phyloP scores from a whole-genome alignment of 2,329 filamentous ascomycete species.

The Xylariales sp. region DNA sequence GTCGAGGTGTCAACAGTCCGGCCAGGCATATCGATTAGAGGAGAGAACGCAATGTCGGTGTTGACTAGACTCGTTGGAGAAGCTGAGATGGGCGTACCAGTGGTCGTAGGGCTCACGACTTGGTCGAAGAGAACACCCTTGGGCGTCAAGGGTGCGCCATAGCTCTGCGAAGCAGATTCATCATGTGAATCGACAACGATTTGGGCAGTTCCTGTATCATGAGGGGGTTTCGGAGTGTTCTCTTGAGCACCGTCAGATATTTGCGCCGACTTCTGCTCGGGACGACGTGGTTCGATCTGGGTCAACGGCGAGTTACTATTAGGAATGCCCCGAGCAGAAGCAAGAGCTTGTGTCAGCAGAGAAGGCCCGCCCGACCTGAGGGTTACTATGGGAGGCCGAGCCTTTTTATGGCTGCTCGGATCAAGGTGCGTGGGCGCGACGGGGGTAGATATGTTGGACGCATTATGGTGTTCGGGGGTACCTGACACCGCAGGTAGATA shows the following conservation, averaged over 20 bases:
- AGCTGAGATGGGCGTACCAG: slow-evolving; percentile 12
- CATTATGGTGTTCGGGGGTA: slow-evolving; percentile 9
- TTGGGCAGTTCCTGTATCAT: slow-evolving; percentile 14
- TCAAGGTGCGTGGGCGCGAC: slow-evolving; percentile 25
- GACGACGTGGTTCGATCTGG: slow-evolving; percentile 21
- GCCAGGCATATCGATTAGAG: slow-evolving; percentile 24
- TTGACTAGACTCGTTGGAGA: slow-evolving; percentile 14
- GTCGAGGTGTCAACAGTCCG: slow-evolving; percentile 29
- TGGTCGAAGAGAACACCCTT: slow-evolving; percentile 23
- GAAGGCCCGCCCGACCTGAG: slow-evolving; percentile 47
- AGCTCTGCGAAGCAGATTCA: slow-evolving; percentile 30
- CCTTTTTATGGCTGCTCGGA: slow-evolving; percentile 40
- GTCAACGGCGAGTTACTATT: slow-evolving; percentile 20
- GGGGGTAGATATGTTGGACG: slow-evolving; percentile 10
- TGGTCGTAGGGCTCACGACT: slow-evolving; percentile 15
- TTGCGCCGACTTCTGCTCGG: slow-evolving; percentile 18
- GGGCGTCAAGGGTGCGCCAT: slow-evolving; percentile 32
- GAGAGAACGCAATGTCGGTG: slow-evolving; percentile 8
- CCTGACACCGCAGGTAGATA: slow-evolving; percentile 9
- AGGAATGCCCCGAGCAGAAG: slow-evolving; percentile 51
- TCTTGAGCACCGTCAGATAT: slow-evolving; percentile 16
- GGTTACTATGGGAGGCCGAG: slow-evolving; percentile 35
- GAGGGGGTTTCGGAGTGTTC: slow-evolving; percentile 16
- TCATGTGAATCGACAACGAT: slow-evolving; percentile 22
- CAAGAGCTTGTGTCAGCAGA: slow-evolving; percentile 53